These are phyloP conservation scores for Agrocybe praecox DNA, from an alignment of 768 basidiomycete species.

Conservation along the genomic window DNA sequence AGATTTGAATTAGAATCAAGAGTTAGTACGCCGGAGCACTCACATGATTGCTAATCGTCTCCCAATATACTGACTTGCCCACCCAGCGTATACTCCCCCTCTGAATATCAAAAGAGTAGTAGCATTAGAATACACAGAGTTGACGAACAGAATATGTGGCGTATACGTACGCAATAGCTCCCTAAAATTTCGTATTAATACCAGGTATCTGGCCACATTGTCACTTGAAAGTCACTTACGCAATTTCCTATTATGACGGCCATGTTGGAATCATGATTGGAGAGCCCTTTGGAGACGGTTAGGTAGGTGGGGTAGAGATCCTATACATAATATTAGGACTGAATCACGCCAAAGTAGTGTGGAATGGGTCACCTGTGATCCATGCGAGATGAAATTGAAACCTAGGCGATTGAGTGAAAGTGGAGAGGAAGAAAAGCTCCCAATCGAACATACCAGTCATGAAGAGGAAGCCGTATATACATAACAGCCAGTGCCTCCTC, in stretches of 20 bases:
- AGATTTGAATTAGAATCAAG: neutral
- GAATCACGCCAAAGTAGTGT: neutral
- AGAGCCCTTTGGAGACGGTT: conserved; percentile 61
- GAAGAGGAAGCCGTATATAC: conserved; percentile 81
- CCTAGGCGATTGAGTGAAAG: conserved; percentile 33
- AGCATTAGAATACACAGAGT: neutral
- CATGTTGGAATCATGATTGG: conserved; percentile 56
- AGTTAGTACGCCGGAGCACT: conserved; percentile 4
- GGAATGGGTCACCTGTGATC: conserved; percentile 49
- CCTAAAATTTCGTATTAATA: conserved; percentile 27
- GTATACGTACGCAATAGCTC: conserved; percentile 23
- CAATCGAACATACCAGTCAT: conserved; percentile 57
- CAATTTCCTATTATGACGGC: conserved; percentile 85
- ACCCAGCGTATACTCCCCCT: conserved; percentile 79
- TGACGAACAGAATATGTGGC: too few species aligned
- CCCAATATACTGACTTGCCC: conserved; percentile 73
- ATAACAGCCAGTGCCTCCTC: conserved; percentile 78
- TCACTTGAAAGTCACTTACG: conserved; percentile 27
- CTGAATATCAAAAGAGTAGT: neutral
- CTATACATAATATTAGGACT: conserved; percentile 31
- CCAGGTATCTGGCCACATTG: neutral
- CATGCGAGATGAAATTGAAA: conserved; percentile 80
- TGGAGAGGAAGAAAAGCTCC: neutral
- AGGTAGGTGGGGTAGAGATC: conserved; percentile 83
- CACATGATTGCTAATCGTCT: conserved; percentile 79